phyloP scores from a whole-genome alignment of 352 stramenopile genomes.

The Phytophthora uliginosa region DNA sequence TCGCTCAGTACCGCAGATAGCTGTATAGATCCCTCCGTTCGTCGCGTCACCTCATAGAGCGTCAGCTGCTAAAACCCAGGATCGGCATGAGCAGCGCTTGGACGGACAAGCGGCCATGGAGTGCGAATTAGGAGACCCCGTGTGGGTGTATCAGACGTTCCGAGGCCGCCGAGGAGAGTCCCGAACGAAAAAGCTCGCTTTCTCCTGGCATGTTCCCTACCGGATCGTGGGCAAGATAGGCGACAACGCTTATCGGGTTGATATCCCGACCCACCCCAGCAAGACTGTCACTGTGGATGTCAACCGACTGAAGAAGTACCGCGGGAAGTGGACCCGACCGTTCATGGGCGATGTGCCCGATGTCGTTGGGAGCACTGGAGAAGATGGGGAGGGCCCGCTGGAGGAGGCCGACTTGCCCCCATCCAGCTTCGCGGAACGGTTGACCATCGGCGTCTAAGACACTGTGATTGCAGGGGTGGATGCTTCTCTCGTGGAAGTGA shows the following conservation, averaged over 20 bases:
- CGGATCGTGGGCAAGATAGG: background rate
- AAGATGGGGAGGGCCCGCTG: no score
- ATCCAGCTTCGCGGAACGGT: no score
- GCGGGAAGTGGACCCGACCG: no score
- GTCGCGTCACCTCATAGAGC: background rate
- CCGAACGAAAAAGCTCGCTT: conserved; percentile 1
- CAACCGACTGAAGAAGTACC: no score
- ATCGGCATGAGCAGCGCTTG: background rate
- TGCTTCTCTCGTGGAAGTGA: no score
- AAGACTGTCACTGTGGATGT: no score
- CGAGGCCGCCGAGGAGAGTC: background rate
- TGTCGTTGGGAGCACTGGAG: no score
- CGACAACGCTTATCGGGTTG: background rate
- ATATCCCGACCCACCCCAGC: no score
- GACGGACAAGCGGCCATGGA: background rate
- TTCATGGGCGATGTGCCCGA: no score
- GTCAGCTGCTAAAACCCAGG: conserved; percentile 1
- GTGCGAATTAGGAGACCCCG: background rate
- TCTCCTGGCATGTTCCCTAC: conserved; percentile 7
- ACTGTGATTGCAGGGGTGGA: no score
- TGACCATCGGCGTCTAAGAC: no score
- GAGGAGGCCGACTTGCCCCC: no score
- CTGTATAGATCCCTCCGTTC: background rate
- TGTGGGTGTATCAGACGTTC: conserved; percentile 4
- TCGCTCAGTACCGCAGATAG: background rate